Evolutionary conservation across 2,329 filamentous ascomycete genomes (phyloP).

Genomic region (Knufia fluminis): DNA sequence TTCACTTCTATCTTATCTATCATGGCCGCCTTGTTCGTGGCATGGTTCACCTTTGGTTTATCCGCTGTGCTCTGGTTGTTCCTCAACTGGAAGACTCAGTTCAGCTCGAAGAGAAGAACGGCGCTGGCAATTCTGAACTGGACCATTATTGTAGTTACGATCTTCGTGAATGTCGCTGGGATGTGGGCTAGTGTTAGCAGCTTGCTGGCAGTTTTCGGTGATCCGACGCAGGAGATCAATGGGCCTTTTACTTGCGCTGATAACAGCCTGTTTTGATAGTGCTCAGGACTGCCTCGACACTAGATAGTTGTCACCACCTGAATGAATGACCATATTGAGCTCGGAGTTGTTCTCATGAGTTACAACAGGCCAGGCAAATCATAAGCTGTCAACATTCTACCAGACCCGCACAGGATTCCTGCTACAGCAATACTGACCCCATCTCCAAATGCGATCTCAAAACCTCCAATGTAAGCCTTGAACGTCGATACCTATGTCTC

Average conservation of each 20-base stretch:
- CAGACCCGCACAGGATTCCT: too few species aligned
- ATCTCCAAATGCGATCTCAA: too few species aligned
- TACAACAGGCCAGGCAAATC: too few species aligned
- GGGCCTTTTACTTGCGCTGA: conserved; percentile 10
- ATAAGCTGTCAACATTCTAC: too few species aligned
- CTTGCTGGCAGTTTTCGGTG: conserved; percentile 7
- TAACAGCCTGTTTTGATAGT: too few species aligned
- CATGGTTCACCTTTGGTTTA: conserved; percentile 69
- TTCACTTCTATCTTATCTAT: conserved; percentile 55
- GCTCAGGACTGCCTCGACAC: too few species aligned
- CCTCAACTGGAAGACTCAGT: conserved; percentile 30
- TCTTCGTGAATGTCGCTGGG: conserved; percentile 9
- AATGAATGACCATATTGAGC: too few species aligned
- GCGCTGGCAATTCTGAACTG: conserved; percentile 6
- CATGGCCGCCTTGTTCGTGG: conserved; percentile 62
- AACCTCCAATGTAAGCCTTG: too few species aligned
- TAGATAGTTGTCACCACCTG: too few species aligned
- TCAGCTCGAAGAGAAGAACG: conserved; percentile 9
- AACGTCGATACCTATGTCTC: too few species aligned
- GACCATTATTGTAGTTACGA: background rate
- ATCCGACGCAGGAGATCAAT: conserved; percentile 1
- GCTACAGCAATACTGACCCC: too few species aligned
- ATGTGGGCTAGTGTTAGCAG: conserved; percentile 10
- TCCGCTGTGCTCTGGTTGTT: conserved; percentile 40
- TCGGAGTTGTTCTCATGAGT: too few species aligned